A percentile compares a stretch with the other conserved stretches of the same genome.
Evolutionary conservation across 2,329 filamentous ascomycete genomes (phyloP).

Genomic region (Talaromyces sp.): DNA sequence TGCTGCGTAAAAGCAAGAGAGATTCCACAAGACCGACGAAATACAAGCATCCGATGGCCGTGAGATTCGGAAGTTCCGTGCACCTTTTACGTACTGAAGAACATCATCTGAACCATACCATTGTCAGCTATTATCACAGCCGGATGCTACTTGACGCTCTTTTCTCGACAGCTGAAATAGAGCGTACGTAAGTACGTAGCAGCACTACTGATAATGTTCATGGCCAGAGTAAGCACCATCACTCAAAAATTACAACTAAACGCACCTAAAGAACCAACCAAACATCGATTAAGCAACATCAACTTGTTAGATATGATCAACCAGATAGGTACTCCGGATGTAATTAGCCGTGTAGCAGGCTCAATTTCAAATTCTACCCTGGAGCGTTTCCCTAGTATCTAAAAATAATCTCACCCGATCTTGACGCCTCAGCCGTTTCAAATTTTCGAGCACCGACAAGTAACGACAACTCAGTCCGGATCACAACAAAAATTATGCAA

Average conservation of each 20-base stretch:
- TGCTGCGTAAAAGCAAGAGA: background rate
- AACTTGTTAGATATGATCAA: background rate
- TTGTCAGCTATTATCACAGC: background rate
- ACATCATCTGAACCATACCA: background rate
- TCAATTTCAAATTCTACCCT: background rate
- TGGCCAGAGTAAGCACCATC: background rate
- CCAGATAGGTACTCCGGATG: background rate
- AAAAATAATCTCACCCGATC: background rate
- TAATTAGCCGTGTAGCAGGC: background rate
- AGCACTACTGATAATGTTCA: background rate
- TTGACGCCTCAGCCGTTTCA: background rate
- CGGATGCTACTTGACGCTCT: background rate
- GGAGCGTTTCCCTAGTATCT: background rate
- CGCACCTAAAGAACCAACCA: background rate
- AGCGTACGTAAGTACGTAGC: background rate
- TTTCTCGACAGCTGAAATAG: background rate
- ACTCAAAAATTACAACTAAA: background rate
- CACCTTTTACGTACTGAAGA: background rate
- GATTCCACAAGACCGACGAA: background rate
- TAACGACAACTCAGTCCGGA: background rate
- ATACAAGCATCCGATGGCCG: background rate
- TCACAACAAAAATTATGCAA: background rate
- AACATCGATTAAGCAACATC: background rate
- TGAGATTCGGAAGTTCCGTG: too few relatives aligned
- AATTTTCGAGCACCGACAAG: background rate